Conservation (phyloP, 345 rosid species). For the Geranium brycei region DNA sequence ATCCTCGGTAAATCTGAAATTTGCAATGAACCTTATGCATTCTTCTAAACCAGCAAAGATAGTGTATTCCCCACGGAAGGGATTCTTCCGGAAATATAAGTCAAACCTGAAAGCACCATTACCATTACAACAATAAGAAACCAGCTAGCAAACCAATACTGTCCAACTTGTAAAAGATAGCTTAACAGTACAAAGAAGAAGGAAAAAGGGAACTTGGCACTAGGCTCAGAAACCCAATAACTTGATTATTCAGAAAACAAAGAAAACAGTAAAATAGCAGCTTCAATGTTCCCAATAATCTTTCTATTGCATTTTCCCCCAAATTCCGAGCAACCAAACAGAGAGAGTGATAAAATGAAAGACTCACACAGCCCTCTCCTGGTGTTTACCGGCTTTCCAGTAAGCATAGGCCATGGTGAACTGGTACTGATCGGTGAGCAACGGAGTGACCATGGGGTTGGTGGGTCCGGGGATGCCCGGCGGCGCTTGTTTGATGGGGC, state of each 20-base stretch:
- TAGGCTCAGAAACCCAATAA: not conserved
- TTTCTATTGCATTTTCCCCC: not conserved
- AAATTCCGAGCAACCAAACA: slow-evolving; percentile 2
- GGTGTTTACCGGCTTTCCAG: slow-evolving; percentile 90
- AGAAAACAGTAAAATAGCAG: not conserved
- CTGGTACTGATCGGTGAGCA: slow-evolving; percentile 90
- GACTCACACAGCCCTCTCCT: slow-evolving; percentile 72
- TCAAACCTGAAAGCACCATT: slow-evolving; percentile 49
- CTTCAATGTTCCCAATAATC: no score
- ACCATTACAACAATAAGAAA: not conserved
- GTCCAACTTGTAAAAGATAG: not conserved
- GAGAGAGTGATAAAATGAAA: not conserved
- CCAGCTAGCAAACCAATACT: slow-evolving; percentile 6
- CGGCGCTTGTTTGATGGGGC: slow-evolving; percentile 11
- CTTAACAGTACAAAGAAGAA: not conserved
- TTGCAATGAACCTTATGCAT: slow-evolving; percentile 77
- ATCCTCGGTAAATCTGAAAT: slow-evolving; percentile 58
- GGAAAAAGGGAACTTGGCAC: not conserved
- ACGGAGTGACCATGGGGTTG: slow-evolving; percentile 90
- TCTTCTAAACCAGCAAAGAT: slow-evolving; percentile 94
- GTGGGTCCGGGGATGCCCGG: slow-evolving; percentile 40
- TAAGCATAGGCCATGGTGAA: slow-evolving; percentile 97
- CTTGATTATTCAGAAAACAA: no score
- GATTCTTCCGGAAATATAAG: slow-evolving; percentile 86
- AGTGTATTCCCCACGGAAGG: slow-evolving; percentile 89